Conservation (phyloP, 2,329 filamentous ascomycete species). For the Fusarium austroafricanum region DNA sequence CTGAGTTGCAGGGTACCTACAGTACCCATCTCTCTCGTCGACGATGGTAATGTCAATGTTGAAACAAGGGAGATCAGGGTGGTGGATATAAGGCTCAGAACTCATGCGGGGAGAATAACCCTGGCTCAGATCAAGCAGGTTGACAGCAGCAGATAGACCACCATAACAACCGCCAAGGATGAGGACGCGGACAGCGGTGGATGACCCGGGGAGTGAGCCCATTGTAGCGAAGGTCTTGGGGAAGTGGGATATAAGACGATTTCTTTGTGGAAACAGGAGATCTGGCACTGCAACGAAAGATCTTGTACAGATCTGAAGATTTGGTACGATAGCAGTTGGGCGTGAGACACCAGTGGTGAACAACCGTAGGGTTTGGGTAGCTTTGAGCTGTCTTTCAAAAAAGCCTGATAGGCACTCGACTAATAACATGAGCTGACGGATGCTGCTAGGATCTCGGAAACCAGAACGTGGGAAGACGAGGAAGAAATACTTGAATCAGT, state of each 20-base stretch:
- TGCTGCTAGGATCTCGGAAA: not conserved
- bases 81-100: constrained; percentile 52
- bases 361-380: constrained; percentile 15
- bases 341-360: constrained; percentile 14
- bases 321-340: constrained; percentile 11
- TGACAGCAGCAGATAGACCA: constrained; percentile 74
- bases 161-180: constrained; percentile 78
- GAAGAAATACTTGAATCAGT: constrained; percentile 8
- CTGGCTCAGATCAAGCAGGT: constrained; percentile 73
- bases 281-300: constrained; percentile 4
- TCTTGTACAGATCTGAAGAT: constrained; percentile 8
- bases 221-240: constrained; percentile 42
- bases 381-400: constrained; percentile 19
- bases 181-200: constrained; percentile 65
- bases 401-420: constrained; percentile 30
- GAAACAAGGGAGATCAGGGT: constrained; percentile 59
- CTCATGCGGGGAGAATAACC: constrained; percentile 64
- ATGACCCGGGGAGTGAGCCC: constrained; percentile 46
- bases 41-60: constrained; percentile 78
- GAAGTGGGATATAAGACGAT: constrained; percentile 10
- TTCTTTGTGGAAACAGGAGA: constrained; percentile 9
- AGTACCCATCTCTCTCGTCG: constrained; percentile 86
- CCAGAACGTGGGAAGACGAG: not conserved
- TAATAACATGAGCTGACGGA: constrained; percentile 39
- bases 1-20: constrained; percentile 59